phyloP scores from a whole-genome alignment of 495 filamentous ascomycete species.

The Aspergillus saccharolyticus region DNA sequence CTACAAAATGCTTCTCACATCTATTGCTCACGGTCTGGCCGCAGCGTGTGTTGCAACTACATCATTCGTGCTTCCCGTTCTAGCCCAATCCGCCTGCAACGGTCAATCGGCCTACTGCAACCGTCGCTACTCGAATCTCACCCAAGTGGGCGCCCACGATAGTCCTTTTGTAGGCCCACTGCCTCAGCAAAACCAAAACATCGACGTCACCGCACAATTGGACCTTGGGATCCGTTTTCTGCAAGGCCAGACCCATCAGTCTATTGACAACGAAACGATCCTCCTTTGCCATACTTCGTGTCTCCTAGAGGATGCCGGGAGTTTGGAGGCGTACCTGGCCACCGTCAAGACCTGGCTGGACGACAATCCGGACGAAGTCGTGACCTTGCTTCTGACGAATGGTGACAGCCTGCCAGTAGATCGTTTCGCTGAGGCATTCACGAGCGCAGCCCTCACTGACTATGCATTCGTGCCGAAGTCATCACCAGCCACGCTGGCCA shows the following conservation, averaged over 20 bases:
- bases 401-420: conserved; percentile 48
- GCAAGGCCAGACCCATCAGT: conserved; percentile 61
- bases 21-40: conserved; percentile 5
- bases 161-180: conserved; percentile 59
- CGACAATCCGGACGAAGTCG: conserved; percentile 58
- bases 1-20: conserved; percentile 9
- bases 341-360: conserved; percentile 62
- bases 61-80: neutral
- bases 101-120: conserved; percentile 58
- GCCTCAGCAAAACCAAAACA: conserved; percentile 61
- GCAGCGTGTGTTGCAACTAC: neutral
- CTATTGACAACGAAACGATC: conserved; percentile 41
- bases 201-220: conserved; percentile 59
- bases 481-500: conserved; percentile 21
- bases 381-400: conserved; percentile 68
- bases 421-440: conserved; percentile 51
- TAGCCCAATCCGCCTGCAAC: conserved; percentile 48
- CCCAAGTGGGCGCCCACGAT: conserved; percentile 66
- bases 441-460: conserved; percentile 46
- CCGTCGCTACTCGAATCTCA: conserved; percentile 59
- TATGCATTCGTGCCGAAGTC: conserved; percentile 53
- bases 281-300: conserved; percentile 65
- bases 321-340: conserved; percentile 51
- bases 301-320: conserved; percentile 58
- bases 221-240: conserved; percentile 64